Evolutionary conservation across 2,329 filamentous ascomycete genomes (phyloP).

Genomic region (Apiospora malaysiana): DNA sequence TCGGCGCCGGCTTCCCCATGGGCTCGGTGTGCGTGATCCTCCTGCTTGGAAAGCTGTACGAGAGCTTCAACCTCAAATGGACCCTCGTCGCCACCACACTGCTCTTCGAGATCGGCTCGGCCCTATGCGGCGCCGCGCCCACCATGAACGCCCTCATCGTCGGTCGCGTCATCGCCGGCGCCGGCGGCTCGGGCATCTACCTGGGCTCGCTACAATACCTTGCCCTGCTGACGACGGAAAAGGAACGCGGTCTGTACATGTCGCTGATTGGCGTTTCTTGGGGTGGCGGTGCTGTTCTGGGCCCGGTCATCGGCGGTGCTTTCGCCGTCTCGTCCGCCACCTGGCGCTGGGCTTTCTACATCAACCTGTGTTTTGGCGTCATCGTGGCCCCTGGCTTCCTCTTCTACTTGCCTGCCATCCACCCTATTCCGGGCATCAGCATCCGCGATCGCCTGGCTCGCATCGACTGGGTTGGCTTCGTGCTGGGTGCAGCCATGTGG

Average conservation of each 20-base stretch:
- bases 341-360: slow-evolving; percentile 60
- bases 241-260: slow-evolving; percentile 35
- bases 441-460: slow-evolving; percentile 35
- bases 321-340: slow-evolving; percentile 48
- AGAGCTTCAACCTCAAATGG: slow-evolving; percentile 49
- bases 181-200: slow-evolving; percentile 53
- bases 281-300: slow-evolving; percentile 52
- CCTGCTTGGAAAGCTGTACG: slow-evolving; percentile 42
- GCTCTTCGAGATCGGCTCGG: slow-evolving; percentile 34
- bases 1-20: slow-evolving; percentile 43
- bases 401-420: slow-evolving; percentile 36
- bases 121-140: slow-evolving; percentile 50
- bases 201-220: slow-evolving; percentile 37
- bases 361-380: slow-evolving; percentile 58
- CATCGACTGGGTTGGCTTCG: slow-evolving; percentile 52
- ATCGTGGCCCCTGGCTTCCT: slow-evolving; percentile 42
- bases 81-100: slow-evolving; percentile 32
- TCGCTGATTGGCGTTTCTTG: slow-evolving; percentile 37
- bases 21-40: slow-evolving; percentile 45
- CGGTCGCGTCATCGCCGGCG: slow-evolving; percentile 50
- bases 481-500: slow-evolving; percentile 49
- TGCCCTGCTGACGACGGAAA: slow-evolving; percentile 30
- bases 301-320: slow-evolving; percentile 54
- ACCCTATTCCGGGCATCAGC: slow-evolving; percentile 28
- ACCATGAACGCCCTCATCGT: slow-evolving; percentile 54